A percentile compares a stretch with the other conserved stretches of the same genome.
phyloP scores from a whole-genome alignment of 2,329 filamentous ascomycete species.

The Chalaropsis thielavioides region DNA sequence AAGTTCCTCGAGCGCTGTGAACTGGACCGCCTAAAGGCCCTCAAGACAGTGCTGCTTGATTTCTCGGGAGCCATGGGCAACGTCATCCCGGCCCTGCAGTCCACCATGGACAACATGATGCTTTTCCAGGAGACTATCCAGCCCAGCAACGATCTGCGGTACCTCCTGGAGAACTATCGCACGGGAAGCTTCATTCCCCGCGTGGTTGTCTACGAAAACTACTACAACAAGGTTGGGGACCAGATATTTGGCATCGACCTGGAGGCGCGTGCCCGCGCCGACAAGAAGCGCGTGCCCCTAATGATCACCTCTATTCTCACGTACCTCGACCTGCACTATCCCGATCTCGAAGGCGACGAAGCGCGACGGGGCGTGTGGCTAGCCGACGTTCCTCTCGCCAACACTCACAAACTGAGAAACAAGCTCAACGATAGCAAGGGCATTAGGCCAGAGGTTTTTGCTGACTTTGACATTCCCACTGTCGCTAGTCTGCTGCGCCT shows the following conservation, averaged over 20 bases:
- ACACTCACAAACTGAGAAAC: slow-evolving; percentile 71
- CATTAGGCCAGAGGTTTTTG: slow-evolving; percentile 59
- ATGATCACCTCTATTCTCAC: slow-evolving; percentile 87
- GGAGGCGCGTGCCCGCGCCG: slow-evolving; percentile 83
- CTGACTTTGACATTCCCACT: slow-evolving; percentile 85
- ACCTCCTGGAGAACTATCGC: slow-evolving; percentile 90
- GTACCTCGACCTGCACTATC: slow-evolving; percentile 92
- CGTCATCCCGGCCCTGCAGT: slow-evolving; percentile 89
- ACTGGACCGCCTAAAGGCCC: slow-evolving; percentile 86
- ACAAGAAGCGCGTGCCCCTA: slow-evolving; percentile 87
- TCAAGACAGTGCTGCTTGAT: slow-evolving; percentile 95
- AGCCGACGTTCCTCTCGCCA: slow-evolving; percentile 71
- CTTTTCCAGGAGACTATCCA: slow-evolving; percentile 98
- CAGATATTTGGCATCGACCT: slow-evolving; percentile 96
- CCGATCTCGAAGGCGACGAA: slow-evolving; percentile 92
- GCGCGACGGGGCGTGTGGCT: slow-evolving; percentile 87
- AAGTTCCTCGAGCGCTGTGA: slow-evolving; percentile 97
- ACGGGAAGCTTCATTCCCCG: slow-evolving; percentile 85
- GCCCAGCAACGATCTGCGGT: slow-evolving; percentile 74
- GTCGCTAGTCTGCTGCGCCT: slow-evolving; percentile 86
- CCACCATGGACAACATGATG: slow-evolving; percentile 97
- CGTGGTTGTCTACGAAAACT: slow-evolving; percentile 92
- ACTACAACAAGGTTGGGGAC: slow-evolving; percentile 95
- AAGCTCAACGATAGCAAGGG: slow-evolving; percentile 77
- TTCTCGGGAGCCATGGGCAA: slow-evolving; percentile 97